phyloP scores from a whole-genome alignment of 2,329 filamentous ascomycete species.

The Podosphaera aphanis region DNA sequence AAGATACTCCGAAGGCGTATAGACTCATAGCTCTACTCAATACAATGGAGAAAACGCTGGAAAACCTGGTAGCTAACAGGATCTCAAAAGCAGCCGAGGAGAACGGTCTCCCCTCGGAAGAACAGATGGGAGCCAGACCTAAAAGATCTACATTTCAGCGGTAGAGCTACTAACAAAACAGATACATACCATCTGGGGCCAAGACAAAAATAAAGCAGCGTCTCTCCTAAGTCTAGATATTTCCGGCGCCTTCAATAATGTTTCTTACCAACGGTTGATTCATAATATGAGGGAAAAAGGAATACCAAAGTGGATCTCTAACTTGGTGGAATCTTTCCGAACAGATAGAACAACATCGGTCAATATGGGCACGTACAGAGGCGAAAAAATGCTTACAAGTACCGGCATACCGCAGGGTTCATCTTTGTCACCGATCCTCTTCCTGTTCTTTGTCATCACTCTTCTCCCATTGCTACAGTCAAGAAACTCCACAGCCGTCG shows the following conservation, averaged over 20 bases:
- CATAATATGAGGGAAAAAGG: no score
- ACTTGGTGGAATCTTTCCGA: neutral
- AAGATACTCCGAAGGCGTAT: constrained; percentile 4
- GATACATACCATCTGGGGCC: neutral
- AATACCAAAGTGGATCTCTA: no score
- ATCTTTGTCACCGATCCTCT: no score
- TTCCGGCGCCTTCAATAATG: constrained; percentile 7
- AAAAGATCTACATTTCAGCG: neutral
- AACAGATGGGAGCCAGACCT: neutral
- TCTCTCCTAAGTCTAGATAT: constrained; percentile 6
- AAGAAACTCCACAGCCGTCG: no score
- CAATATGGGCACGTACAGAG: neutral
- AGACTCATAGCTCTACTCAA: constrained; percentile 5
- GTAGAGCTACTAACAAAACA: neutral
- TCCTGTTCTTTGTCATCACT: no score
- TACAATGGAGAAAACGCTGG: constrained; percentile 2
- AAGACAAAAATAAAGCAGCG: constrained; percentile 1
- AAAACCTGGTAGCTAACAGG: neutral
- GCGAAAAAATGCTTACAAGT: neutral
- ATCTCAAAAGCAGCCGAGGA: neutral
- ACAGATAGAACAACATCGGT: neutral
- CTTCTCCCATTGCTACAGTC: no score
- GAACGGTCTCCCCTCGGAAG: neutral
- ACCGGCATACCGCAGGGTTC: no score
- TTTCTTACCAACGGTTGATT: constrained; percentile 2